Percentiles rank a stretch among this genome's conserved stretches.
Evolutionary conservation across 768 basidiomycete genomes (phyloP).

Genomic region (Glaciozyma martinii): DNA sequence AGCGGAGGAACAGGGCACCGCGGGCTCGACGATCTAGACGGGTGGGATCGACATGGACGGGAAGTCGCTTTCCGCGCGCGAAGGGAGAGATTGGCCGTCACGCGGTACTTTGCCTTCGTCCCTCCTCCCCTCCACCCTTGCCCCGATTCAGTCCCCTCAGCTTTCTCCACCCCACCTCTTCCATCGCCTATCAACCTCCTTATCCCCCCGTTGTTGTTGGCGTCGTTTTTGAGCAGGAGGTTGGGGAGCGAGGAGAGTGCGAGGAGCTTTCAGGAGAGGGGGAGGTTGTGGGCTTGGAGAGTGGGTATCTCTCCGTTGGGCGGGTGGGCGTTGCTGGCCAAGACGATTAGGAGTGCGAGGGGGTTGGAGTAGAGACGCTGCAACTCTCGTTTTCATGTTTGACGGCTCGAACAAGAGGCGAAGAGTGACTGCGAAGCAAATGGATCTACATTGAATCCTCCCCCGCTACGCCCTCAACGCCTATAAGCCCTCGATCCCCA

Average conservation of each 20-base stretch:
- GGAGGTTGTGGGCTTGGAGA: constrained; percentile 29
- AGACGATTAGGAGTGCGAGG: constrained; percentile 15
- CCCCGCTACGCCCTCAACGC: too few species aligned
- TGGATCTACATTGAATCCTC: too few species aligned
- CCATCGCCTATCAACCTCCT: constrained; percentile 19
- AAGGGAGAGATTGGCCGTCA: constrained; percentile 28
- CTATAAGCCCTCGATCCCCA: too few species aligned
- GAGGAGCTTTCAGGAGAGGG: constrained; percentile 18
- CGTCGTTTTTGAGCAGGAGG: not conserved
- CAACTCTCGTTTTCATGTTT: not conserved
- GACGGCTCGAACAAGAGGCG: too few species aligned
- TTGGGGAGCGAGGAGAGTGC: constrained; percentile 11
- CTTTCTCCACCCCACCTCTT: constrained; percentile 26
- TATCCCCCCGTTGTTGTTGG: not conserved
- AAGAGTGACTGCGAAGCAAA: too few species aligned
- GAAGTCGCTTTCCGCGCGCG: constrained; percentile 31
- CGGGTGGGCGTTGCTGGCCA: constrained; percentile 22
- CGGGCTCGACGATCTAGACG: constrained; percentile 31
- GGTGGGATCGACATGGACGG: constrained; percentile 30
- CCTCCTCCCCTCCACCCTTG: constrained; percentile 1
- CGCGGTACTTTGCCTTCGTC: constrained; percentile 25
- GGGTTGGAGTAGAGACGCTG: constrained; percentile 13
- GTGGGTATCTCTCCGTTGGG: constrained; percentile 23
- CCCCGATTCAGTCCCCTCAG: constrained; percentile 9
- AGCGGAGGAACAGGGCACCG: not conserved